These are phyloP conservation scores for Mycena indigotica DNA, from an alignment of 768 basidiomycete genomes.

Conservation along the genomic window DNA sequence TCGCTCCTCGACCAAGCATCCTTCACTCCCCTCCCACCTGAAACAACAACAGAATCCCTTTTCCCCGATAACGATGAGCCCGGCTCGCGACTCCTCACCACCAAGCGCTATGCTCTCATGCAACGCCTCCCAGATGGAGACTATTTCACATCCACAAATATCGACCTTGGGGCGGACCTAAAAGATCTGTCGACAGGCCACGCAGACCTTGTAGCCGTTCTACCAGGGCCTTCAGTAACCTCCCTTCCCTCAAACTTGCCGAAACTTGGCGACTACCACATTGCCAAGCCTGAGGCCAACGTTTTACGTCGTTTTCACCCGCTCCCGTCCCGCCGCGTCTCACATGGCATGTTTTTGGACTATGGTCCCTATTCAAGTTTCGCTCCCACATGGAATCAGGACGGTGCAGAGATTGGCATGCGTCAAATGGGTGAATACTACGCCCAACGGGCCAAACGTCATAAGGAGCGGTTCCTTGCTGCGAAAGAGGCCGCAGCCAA, in stretches of 20 bases:
- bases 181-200: constrained; percentile 62
- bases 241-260: constrained; percentile 31
- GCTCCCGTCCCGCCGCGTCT: constrained; percentile 55
- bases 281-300: constrained; percentile 27
- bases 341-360: constrained; percentile 72
- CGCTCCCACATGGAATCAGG: constrained; percentile 78
- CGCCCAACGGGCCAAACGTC: constrained; percentile 51
- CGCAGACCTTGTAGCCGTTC: constrained; percentile 74
- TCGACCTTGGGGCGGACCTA: constrained; percentile 41
- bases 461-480: constrained; percentile 28
- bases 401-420: constrained; percentile 71
- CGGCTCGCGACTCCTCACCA: constrained; percentile 30
- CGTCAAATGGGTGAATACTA: constrained; percentile 60
- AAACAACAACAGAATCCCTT: constrained; percentile 47
- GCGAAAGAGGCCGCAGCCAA: neutral
- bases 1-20: constrained; percentile 76
- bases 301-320: neutral
- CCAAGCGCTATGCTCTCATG: constrained; percentile 69
- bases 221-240: constrained; percentile 60
- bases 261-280: constrained; percentile 18
- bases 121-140: constrained; percentile 77
- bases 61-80: constrained; percentile 31
- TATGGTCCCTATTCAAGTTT: constrained; percentile 78
- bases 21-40: constrained; percentile 47
- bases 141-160: constrained; percentile 76